Percentiles rank a stretch among this genome's conserved stretches.
These are phyloP conservation scores for Epichloe brachyelytri DNA, from an alignment of 2,329 filamentous ascomycete species.

Conservation along the genomic window DNA sequence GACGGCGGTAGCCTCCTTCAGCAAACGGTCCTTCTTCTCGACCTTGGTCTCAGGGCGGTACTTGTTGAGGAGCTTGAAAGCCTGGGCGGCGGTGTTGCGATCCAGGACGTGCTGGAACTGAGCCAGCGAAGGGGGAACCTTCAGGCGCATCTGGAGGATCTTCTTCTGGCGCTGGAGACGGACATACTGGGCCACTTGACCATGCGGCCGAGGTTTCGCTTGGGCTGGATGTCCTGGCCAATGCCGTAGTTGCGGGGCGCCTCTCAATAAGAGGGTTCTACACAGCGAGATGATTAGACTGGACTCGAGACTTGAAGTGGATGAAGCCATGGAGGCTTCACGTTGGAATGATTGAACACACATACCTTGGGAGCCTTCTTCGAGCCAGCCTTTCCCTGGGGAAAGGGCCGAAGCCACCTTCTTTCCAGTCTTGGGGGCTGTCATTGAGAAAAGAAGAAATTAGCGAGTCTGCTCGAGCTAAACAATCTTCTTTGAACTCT, in stretches of 20 bases:
- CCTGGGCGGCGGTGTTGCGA: conserved; percentile 91
- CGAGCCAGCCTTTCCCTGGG: conserved; percentile 75
- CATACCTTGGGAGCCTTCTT: conserved; percentile 97
- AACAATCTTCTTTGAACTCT: conserved; percentile 84
- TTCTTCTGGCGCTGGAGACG: conserved; percentile 88
- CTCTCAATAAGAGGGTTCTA: conserved; percentile 99
- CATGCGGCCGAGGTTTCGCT: conserved; percentile 92
- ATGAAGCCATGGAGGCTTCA: not conserved
- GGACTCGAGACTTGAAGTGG: not conserved
- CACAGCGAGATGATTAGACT: not conserved
- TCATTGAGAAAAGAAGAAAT: conserved; percentile 99
- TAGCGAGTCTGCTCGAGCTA: conserved; percentile 71
- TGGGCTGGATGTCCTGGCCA: conserved; percentile 96
- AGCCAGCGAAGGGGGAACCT: conserved; percentile 92
- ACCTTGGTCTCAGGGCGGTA: conserved; percentile 98
- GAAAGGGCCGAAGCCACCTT: conserved; percentile 95
- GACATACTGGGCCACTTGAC: conserved; percentile 99
- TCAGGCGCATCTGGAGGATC: conserved; percentile 96
- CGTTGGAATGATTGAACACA: conserved; percentile 14
- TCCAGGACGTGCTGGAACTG: conserved; percentile 97
- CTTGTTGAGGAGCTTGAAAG: conserved; percentile 99
- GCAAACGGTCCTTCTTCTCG: conserved; percentile 99
- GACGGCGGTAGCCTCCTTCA: conserved; percentile 95
- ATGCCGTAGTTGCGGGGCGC: conserved; percentile 94
- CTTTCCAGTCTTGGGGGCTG: conserved; percentile 97